Evolutionary conservation across 73 alveolate species (phyloP).

Genomic region (Halteria grandinella): DNA sequence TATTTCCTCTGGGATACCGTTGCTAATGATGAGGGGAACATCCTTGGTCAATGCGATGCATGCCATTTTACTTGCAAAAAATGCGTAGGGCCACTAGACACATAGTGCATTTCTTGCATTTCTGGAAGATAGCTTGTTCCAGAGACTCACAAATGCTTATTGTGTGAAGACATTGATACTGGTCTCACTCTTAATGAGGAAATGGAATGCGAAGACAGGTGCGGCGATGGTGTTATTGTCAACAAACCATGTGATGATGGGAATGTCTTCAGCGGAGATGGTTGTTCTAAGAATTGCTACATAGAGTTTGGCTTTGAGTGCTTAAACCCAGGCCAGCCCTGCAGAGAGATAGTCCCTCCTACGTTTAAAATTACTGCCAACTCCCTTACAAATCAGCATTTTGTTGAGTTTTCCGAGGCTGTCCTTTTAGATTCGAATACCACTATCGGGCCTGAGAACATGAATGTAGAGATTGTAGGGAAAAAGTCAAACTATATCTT

Average conservation of each 20-base stretch:
- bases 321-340: background rate
- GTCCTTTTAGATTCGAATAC: background rate
- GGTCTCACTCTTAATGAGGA: conserved; percentile 10
- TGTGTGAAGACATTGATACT: background rate
- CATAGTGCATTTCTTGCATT: background rate
- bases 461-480: background rate
- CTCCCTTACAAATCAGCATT: background rate
- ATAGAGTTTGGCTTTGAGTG: conserved; percentile 13
- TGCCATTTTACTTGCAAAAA: conserved; percentile 5
- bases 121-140: background rate
- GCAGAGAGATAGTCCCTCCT: conserved; percentile 25
- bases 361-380: background rate
- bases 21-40: background rate
- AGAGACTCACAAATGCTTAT: background rate
- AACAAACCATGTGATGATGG: conserved; percentile 10
- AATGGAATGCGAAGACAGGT: conserved; percentile 4
- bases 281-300: background rate
- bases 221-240: background rate
- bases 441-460: background rate
- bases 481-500: background rate
- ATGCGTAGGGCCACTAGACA: background rate
- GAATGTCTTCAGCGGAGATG: background rate
- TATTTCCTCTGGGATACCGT: background rate
- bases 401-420: background rate
- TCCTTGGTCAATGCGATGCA: background rate